Percentiles rank a stretch among this genome's conserved stretches.
Evolutionary conservation across 768 basidiomycete species (phyloP).

Genomic region (Collybia sordida): DNA sequence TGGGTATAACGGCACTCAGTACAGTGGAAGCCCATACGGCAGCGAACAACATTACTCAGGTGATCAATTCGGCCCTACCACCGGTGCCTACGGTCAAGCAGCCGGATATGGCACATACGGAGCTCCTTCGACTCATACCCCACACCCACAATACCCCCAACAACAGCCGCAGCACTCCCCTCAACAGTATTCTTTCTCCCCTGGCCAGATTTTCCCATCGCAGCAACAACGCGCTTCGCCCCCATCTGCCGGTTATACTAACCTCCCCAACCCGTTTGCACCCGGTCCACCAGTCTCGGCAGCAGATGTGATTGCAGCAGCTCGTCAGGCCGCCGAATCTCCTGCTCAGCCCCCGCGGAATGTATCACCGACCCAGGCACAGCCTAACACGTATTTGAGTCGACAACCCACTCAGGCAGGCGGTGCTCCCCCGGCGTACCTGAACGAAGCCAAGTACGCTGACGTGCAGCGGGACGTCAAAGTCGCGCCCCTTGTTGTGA

Average conservation of each 20-base stretch:
- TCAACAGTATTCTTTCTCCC: conserved; percentile 4
- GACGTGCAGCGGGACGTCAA: conserved; percentile 19
- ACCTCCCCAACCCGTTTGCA: conserved; percentile 9
- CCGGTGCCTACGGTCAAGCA: conserved; percentile 8
- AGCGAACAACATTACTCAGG: background rate
- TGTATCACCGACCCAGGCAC: background rate
- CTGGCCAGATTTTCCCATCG: conserved; percentile 1
- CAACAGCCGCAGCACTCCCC: conserved; percentile 4
- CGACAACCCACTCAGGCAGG: conserved; percentile 12
- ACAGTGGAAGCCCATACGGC: conserved; percentile 12
- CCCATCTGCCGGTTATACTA: background rate
- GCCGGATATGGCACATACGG: conserved; percentile 11
- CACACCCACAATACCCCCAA: conserved; percentile 13
- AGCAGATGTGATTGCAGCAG: conserved; percentile 9
- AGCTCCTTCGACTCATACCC: background rate
- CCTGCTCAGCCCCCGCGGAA: background rate
- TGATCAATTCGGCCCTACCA: conserved; percentile 4
- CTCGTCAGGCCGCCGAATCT: conserved; percentile 6
- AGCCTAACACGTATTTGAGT: conserved; percentile 6
- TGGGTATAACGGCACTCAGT: conserved; percentile 16
- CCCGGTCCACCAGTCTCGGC: conserved; percentile 1
- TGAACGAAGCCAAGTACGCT: conserved; percentile 12
- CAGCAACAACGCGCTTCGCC: background rate
- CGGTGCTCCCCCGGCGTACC: conserved; percentile 6
- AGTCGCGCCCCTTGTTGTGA: conserved; percentile 4